A percentile compares a stretch with the other conserved stretches of the same genome.
Conservation (phyloP, 768 basidiomycete genomes). For the Gloeopeniophorella convolvens region DNA sequence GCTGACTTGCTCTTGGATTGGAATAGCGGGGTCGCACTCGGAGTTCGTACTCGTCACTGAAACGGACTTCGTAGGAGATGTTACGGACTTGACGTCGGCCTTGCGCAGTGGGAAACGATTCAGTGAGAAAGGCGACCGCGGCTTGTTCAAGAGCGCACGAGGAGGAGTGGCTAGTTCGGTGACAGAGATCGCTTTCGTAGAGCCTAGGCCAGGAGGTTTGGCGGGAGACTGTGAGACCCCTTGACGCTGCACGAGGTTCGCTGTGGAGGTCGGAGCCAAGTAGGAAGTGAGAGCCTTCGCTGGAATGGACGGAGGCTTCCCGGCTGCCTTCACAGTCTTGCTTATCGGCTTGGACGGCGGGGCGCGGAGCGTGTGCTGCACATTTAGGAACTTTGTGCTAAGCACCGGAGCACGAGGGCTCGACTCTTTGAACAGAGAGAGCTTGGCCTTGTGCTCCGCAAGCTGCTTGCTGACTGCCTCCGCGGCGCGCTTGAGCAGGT, state of each 20-base stretch:
- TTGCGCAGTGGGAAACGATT: neutral
- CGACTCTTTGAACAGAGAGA: conserved; percentile 9
- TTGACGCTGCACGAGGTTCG: no score
- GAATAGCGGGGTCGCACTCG: no score
- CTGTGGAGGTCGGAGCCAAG: neutral
- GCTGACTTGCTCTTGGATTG: no score
- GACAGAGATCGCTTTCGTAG: neutral
- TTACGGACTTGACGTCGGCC: neutral
- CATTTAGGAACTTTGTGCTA: neutral
- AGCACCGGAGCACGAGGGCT: conserved; percentile 8
- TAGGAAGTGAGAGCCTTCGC: neutral
- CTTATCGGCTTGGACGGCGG: neutral
- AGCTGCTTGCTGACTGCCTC: conserved; percentile 13
- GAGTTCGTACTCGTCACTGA: no score
- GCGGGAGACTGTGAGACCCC: neutral
- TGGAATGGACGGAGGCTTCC: neutral
- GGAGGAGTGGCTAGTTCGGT: neutral
- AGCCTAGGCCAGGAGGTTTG: neutral
- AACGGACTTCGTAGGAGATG: neutral
- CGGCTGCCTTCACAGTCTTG: neutral
- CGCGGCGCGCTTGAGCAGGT: conserved; percentile 6
- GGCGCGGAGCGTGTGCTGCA: neutral
- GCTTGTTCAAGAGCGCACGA: neutral
- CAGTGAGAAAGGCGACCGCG: neutral
- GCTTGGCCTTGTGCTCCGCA: conserved; percentile 9